Evolutionary conservation across 108 stramenopile species (phyloP), one percentile per base, ranked within the genome.

Genomic region (Cyclotella baltica): DNA sequence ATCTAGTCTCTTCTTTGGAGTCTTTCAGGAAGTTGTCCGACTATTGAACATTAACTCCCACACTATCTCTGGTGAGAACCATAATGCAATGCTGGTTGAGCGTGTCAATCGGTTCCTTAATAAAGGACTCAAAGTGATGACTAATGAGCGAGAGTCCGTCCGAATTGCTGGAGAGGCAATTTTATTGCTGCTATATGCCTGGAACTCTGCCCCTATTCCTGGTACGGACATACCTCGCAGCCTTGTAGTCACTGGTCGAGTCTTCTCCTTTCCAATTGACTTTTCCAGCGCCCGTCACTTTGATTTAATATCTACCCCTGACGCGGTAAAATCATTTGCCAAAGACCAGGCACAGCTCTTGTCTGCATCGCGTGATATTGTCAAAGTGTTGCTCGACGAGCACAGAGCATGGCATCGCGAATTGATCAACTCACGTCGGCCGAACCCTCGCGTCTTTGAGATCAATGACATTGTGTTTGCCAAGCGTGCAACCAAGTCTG

Each of bases 181-280:
- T 52, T 4, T 52, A 25, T 47, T 79, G 27, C 50, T 57, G 6
- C 25, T 48, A 10, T 79, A 72, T 56, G 78, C 71, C 29, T 79
- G 62, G 78, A 79, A 79, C 31, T 52, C 62, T 9, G 8, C 31
- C 3, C 78, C 71, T 18, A 58, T 72, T 11, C 48, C 56, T 10
- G 62, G 78, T 23, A 73, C 71, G 19, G 62, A 79, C 52, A 9
- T 79, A 0, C 18, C 37, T 10, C 35, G 72, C 2, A 48, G 40
- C 29, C 36, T 73, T 15, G 78, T 66, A 22, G 78, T 50, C 0
- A 73, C 51, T 18, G 78, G 71, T 38, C 40, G 71, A 62, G 31
- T n/a, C n/a, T n/a, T n/a, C n/a, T n/a, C n/a, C n/a, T n/a, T n/a
- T n/a, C n/a, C n/a, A n/a, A n/a, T n/a, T 48, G 78, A 73, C 72